phyloP scores from a whole-genome alignment of 1,139 yeast genomes.

The Barnettozyma hawaiiensis region DNA sequence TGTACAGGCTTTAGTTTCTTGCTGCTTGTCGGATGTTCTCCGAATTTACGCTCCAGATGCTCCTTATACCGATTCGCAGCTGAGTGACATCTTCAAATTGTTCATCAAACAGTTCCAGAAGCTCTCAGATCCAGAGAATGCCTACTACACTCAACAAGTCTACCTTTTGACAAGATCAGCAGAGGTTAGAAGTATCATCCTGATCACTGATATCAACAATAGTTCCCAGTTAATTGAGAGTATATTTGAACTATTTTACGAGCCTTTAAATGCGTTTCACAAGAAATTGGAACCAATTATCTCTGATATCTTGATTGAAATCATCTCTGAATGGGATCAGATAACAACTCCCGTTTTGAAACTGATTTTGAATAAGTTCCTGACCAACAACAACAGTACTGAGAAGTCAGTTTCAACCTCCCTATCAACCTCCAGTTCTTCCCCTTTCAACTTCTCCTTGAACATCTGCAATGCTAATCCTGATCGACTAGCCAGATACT shows the following conservation, averaged over 20 bases:
- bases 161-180: slow-evolving; percentile 65
- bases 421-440: slow-evolving; percentile 33
- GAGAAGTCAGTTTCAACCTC: slow-evolving; percentile 29
- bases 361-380: slow-evolving; percentile 44
- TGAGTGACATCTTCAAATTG: slow-evolving; percentile 56
- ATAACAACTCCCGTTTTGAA: slow-evolving; percentile 63
- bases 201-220: slow-evolving; percentile 71
- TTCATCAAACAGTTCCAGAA: slow-evolving; percentile 59
- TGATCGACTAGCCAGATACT: slow-evolving; percentile 70
- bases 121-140: slow-evolving; percentile 53
- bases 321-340: slow-evolving; percentile 67
- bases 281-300: slow-evolving; percentile 52
- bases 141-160: slow-evolving; percentile 61
- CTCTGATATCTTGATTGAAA: slow-evolving; percentile 66
- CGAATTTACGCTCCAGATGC: slow-evolving; percentile 88
- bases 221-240: slow-evolving; percentile 48
- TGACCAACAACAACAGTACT: slow-evolving; percentile 27
- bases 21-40: slow-evolving; percentile 71
- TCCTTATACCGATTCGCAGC: slow-evolving; percentile 64
- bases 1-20: slow-evolving; percentile 64
- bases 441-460: slow-evolving; percentile 64
- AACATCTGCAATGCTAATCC: slow-evolving; percentile 65
- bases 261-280: slow-evolving; percentile 35
- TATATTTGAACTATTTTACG: slow-evolving; percentile 61
- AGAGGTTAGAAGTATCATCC: slow-evolving; percentile 73